Percentiles rank a stretch among this genome's conserved stretches.
phyloP scores from a whole-genome alignment of 1,284 basidiomycete species.

The Sphagnurus paluster region DNA sequence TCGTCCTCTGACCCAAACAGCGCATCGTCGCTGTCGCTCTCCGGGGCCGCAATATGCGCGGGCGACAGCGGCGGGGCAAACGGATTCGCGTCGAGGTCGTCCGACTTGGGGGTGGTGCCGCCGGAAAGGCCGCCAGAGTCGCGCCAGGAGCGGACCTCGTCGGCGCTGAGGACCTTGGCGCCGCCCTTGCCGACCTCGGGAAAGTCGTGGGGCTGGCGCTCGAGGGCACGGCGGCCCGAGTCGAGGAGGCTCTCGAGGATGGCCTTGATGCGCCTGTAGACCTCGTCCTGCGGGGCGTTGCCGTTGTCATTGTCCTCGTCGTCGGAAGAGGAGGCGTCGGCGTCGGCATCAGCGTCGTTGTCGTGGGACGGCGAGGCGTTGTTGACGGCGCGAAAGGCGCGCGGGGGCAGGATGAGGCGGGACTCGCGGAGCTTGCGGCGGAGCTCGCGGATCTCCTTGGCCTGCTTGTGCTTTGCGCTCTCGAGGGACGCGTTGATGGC shows the following conservation, averaged over 20 bases:
- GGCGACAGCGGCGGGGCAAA: slow-evolving; percentile 4
- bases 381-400: slow-evolving; percentile 57
- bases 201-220: slow-evolving; percentile 54
- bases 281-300: slow-evolving; percentile 45
- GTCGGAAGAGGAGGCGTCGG: slow-evolving; percentile 36
- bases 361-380: slow-evolving; percentile 42
- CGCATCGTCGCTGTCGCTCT: slow-evolving; percentile 6
- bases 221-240: slow-evolving; percentile 61
- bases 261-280: slow-evolving; percentile 57
- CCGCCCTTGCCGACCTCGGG: slow-evolving; percentile 39
- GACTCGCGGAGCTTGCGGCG: slow-evolving; percentile 76
- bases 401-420: slow-evolving; percentile 71
- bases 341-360: slow-evolving; percentile 34
- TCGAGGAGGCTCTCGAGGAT: slow-evolving; percentile 67
- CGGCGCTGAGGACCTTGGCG: slow-evolving; percentile 70
- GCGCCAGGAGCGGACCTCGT: slow-evolving; percentile 65
- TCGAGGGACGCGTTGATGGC: slow-evolving; percentile 76
- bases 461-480: slow-evolving; percentile 72
- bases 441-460: slow-evolving; percentile 76
- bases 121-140: slow-evolving; percentile 30
- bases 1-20: slow-evolving; percentile 25
- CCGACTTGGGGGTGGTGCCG: slow-evolving; percentile 3
- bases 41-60: slow-evolving; percentile 8
- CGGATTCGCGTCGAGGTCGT: not conserved
- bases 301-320: slow-evolving; percentile 42